A percentile compares a stretch with the other conserved stretches of the same genome.
These are phyloP conservation scores for Backusella tuberculispora DNA, from an alignment of 192 early-diverging fungal species.

Conservation along the genomic window DNA sequence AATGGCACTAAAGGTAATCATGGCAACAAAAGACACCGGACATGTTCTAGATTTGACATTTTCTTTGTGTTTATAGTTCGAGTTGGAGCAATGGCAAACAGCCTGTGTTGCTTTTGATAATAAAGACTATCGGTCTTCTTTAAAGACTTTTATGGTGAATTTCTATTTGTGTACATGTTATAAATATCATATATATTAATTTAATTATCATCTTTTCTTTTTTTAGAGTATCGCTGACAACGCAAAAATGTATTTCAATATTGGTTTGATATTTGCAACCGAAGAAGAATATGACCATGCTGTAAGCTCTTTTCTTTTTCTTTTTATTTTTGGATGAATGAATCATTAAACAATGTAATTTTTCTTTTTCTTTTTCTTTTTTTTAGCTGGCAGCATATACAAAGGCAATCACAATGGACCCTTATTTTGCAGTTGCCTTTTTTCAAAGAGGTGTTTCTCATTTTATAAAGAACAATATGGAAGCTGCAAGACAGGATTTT, in stretches of 20 bases:
- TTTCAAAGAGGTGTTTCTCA: conserved; percentile 89
- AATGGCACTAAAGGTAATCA: conserved; percentile 13
- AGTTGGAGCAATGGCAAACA: conserved; percentile 84
- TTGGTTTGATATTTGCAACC: conserved; percentile 80
- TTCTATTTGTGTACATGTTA: conserved; percentile 24
- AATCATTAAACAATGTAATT: background rate
- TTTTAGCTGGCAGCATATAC: conserved; percentile 75
- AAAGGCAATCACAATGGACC: conserved; percentile 77
- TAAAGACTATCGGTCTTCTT: conserved; percentile 67
- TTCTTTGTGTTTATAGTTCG: conserved; percentile 51
- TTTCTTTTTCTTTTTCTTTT: conserved; percentile 22
- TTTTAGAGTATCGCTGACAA: conserved; percentile 81
- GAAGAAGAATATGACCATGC: conserved; percentile 77
- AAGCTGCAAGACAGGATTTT: conserved; percentile 78
- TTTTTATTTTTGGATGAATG: background rate
- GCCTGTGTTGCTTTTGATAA: conserved; percentile 78
- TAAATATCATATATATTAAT: conserved; percentile 33
- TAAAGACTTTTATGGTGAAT: conserved; percentile 72
- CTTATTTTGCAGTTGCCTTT: conserved; percentile 89
- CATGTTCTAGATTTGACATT: background rate
- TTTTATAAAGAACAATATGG: conserved; percentile 72
- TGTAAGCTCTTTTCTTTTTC: conserved; percentile 59
- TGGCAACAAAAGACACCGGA: background rate
- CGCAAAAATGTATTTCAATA: conserved; percentile 96
- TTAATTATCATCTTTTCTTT: conserved; percentile 8